Evolutionary conservation across 192 early-diverging fungal species (phyloP).

Genomic region (Gamsiella multidivaricata): DNA sequence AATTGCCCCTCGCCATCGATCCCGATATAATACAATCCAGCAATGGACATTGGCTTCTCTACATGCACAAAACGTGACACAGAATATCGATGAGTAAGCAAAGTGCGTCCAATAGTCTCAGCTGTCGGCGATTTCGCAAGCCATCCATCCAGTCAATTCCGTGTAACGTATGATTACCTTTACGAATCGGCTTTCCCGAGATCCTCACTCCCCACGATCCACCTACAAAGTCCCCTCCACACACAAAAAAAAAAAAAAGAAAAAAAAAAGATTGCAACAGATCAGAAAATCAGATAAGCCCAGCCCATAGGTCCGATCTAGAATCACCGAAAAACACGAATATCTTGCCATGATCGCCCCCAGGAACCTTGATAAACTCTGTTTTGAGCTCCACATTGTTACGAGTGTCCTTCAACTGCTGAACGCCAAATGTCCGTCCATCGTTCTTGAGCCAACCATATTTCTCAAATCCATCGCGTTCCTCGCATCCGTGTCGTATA

Average conservation of each 20-base stretch:
- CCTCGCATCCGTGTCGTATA: conserved; percentile 93
- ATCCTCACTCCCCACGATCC: conserved; percentile 86
- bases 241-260: background rate
- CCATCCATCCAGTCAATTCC: too few relatives aligned
- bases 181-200: conserved; percentile 69
- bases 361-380: conserved; percentile 78
- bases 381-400: conserved; percentile 77
- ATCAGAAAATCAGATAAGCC: conserved; percentile 42
- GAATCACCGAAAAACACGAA: conserved; percentile 30
- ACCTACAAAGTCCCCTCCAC: too few relatives aligned
- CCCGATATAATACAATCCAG: conserved; percentile 82
- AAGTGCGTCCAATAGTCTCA: too few relatives aligned
- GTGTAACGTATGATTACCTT: conserved; percentile 46
- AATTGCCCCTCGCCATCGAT: conserved; percentile 79
- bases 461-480: conserved; percentile 78
- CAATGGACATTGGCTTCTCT: conserved; percentile 58
- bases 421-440: conserved; percentile 83
- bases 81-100: background rate
- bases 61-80: background rate
- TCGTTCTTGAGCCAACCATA: conserved; percentile 93
- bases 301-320: too few relatives aligned
- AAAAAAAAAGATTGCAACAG: background rate
- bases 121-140: too few relatives aligned
- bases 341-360: conserved; percentile 66
- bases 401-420: conserved; percentile 73